Base-by-base conservation (phyloP, 345 rosid genomes). In the Arabidopsis thaliana region DNA sequence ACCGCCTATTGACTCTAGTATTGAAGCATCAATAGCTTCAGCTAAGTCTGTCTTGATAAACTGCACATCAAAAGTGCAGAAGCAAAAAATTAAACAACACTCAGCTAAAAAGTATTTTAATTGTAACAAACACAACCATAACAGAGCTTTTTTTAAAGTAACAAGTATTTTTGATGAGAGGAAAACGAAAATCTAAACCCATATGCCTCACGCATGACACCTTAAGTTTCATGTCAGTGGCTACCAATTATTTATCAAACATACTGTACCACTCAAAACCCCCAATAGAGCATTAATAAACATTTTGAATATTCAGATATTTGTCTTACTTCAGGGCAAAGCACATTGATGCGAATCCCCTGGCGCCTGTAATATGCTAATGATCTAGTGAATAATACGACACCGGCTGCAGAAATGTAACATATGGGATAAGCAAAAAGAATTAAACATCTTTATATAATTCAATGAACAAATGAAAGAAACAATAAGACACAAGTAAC, bases 321-420 rank as follows among this genome's bases (percentile, higher is more conserved):
- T 42, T n/a, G 24, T 45, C 77, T 64, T 72, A 90, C 98, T 96
- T 93, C 98, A n/a, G 98, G 99, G 84, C 99, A 94, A 81, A 94
- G 96, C 60, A 85, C 99, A 77, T 94, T 94, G 76, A 91, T 55
- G 33, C 99, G 93, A 59, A 94, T 91, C 68, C 97, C 99, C 75
- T 69, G 76, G 44, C 83, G 91, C 79, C 73, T 83, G 63, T 69
- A 81, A 41, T 80, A 80, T 14, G 62, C 82, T 63, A 94, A 83
- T 62, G 99, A 85, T 83, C 99, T 88, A 34, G 99, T 87, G 82
- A 94, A 94, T 82, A 94, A 74, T 46, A 90, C 77, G 74, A 94
- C 93, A 38, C 97, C 97, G 6, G 84, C 98, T 94, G 78, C 36
- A 55, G 56, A 69, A 59, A 62, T 55, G 50, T 68, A 58, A 78